phyloP scores from a whole-genome alignment of 495 filamentous ascomycete genomes.

The Monascus purpureus region DNA sequence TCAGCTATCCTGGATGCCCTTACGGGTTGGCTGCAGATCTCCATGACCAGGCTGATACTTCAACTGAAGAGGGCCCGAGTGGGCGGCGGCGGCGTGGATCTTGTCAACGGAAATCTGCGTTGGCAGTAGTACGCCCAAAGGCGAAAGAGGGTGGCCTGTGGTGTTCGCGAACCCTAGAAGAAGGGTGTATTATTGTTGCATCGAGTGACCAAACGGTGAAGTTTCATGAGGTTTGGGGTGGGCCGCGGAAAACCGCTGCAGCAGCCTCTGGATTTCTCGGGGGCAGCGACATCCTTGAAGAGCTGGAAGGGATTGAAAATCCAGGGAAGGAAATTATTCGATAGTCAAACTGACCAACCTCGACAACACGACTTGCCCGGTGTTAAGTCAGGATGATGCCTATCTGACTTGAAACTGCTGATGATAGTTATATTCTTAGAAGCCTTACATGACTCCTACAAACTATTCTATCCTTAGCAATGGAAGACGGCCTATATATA shows the following conservation, averaged over 20 bases:
- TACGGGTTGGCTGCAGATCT: constrained; percentile 9
- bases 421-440: too few relatives aligned
- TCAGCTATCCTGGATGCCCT: constrained; percentile 31
- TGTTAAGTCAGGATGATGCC: too few relatives aligned
- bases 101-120: background rate
- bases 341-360: too few relatives aligned
- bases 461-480: too few relatives aligned
- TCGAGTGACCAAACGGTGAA: constrained; percentile 89
- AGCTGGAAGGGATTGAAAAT: constrained; percentile 71
- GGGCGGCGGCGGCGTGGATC: background rate
- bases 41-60: constrained; percentile 3
- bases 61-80: background rate
- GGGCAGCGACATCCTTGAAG: constrained; percentile 79
- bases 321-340: constrained; percentile 41
- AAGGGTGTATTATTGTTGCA: constrained; percentile 89
- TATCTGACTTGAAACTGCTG: background rate
- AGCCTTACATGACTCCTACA: too few relatives aligned
- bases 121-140: constrained; percentile 17
- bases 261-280: constrained; percentile 56
- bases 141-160: constrained; percentile 37
- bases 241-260: constrained; percentile 40
- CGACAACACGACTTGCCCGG: too few relatives aligned
- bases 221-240: constrained; percentile 89
- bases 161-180: constrained; percentile 49
- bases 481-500: too few relatives aligned